Percentiles rank a stretch among this genome's conserved stretches.
These are phyloP conservation scores for Neofusicoccum parvum DNA, from an alignment of 2,329 filamentous ascomycete genomes.

Conservation along the genomic window DNA sequence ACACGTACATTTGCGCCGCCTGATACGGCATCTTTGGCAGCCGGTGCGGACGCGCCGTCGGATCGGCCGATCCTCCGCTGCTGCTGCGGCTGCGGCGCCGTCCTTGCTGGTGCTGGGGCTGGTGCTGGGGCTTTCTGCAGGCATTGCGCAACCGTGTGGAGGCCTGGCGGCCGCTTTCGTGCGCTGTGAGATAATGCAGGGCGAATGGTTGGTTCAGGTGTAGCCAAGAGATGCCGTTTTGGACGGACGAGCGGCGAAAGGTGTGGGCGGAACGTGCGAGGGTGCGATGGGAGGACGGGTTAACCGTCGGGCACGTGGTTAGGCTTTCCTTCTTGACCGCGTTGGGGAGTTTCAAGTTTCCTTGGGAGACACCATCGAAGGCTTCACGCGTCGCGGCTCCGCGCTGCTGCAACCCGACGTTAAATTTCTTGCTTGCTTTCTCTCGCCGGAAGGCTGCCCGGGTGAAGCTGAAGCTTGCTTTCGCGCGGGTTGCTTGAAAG, in stretches of 20 bases:
- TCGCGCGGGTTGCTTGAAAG: background rate
- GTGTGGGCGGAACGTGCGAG: background rate
- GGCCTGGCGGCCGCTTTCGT: background rate
- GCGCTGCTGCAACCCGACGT: background rate
- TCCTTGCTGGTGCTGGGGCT: background rate
- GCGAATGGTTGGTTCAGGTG: background rate
- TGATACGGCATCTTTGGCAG: slow-evolving; percentile 53
- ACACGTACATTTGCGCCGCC: slow-evolving; percentile 53
- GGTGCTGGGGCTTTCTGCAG: background rate
- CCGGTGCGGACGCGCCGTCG: slow-evolving; percentile 36
- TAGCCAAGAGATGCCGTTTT: slow-evolving; percentile 11
- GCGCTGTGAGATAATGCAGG: background rate
- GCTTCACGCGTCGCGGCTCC: background rate
- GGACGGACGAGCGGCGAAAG: background rate
- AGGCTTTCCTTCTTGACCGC: background rate
- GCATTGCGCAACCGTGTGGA: background rate
- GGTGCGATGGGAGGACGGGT: background rate
- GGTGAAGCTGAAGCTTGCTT: background rate
- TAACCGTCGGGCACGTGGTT: background rate
- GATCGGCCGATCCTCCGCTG: slow-evolving; percentile 11
- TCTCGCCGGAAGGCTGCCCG: too few relatives aligned
- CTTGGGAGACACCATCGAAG: background rate
- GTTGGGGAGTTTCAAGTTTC: background rate
- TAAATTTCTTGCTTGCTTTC: background rate
- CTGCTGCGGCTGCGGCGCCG: too few relatives aligned